Evolutionary conservation across 164 flowering plant species (phyloP), one percentile per base, ranked within the genome.

Genomic region (Magnolia sinica): DNA sequence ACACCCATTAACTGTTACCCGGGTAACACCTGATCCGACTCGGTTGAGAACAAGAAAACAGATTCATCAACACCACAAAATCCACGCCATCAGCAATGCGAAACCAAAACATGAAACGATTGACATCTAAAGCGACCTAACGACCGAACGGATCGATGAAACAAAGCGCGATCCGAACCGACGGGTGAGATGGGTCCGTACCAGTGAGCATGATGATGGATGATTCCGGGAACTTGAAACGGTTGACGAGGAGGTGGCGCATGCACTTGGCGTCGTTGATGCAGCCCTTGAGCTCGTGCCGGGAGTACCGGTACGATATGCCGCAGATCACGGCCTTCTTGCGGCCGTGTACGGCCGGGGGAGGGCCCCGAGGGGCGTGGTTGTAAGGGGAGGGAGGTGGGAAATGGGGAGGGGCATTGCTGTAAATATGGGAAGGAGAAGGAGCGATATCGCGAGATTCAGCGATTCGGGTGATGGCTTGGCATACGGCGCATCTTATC

Each of bases 251-350:
- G 80, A 90, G 73, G 76, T 78, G 83, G 79, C 81, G 85, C 95
- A 91, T 90, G 76, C 88, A 91, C 78, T 81, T 90, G 24, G 90
- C 91, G 59, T 89, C 95, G 72, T 90, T 92, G 10, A 92, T 73
- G 71, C 95, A 91, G 0, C 96, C 96, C 76, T 90, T 88, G 70
- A 93, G 94, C 88, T 92, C 92, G 70, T 86, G 76, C 68, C 82
- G 70, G 22, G 89, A 74, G 71, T 74, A 45, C 77, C 68, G 81
- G 71, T 94, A 94, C 70, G 91, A 89, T 2, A 94, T 84, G 18
- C 94, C 98, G 73, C 87, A 80, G 45, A 94, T 90, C 81, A 94
- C 86, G 6, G 97, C 98, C 75, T 86, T 86, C 85, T 92, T 94
- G 72, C 85, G 73, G 10, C 98, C 95, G 64, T 85, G 88, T 1